Evolutionary conservation across 2,329 filamentous ascomycete genomes (phyloP).

Genomic region (Onygenales sp.): DNA sequence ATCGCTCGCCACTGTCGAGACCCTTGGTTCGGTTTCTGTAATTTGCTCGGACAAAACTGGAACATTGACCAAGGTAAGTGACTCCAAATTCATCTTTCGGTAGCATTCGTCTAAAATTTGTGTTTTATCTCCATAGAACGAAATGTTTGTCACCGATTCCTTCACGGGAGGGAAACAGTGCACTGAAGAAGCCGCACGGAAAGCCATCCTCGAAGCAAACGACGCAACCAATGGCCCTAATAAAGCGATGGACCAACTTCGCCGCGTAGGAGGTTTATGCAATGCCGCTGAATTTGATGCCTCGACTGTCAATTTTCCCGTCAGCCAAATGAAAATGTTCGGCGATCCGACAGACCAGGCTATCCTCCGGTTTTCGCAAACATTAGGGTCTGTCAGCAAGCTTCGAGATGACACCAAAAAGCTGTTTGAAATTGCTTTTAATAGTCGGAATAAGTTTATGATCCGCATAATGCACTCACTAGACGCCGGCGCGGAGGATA

Average conservation of each 20-base stretch:
- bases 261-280: constrained; percentile 56
- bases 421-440: constrained; percentile 62
- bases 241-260: constrained; percentile 48
- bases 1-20: constrained; percentile 69
- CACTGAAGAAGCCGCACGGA: constrained; percentile 43
- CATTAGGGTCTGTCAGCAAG: constrained; percentile 50
- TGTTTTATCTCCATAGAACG: constrained; percentile 39
- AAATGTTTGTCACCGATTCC: constrained; percentile 64
- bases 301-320: constrained; percentile 48
- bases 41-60: constrained; percentile 73
- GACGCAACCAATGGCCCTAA: constrained; percentile 14
- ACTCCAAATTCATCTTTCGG: not conserved
- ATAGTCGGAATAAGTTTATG: constrained; percentile 80
- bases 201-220: constrained; percentile 23
- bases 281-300: constrained; percentile 69
- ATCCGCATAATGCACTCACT: constrained; percentile 48
- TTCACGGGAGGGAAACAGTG: constrained; percentile 47
- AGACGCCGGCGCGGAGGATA: constrained; percentile 21
- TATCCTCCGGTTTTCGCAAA: constrained; percentile 61
- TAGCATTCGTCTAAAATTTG: not conserved
- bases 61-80: constrained; percentile 27
- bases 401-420: constrained; percentile 55
- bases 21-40: constrained; percentile 61
- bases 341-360: constrained; percentile 71
- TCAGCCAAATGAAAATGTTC: constrained; percentile 55